phyloP scores from a whole-genome alignment of 2,329 filamentous ascomycete species.

The Nigrograna mackinnonii region DNA sequence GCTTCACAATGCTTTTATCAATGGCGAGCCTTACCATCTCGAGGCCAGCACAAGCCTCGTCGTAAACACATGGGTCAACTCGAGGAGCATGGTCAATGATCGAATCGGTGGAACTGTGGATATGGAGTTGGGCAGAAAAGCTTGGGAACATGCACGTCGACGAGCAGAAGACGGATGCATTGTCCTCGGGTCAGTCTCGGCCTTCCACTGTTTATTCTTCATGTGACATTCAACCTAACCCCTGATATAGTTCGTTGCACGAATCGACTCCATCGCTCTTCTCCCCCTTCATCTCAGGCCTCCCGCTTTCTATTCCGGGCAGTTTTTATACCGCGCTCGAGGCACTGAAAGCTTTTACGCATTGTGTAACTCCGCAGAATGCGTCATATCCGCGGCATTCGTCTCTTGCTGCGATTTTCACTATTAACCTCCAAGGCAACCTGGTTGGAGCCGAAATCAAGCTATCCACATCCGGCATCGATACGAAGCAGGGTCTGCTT shows the following conservation, averaged over 20 bases:
- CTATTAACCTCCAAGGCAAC: constrained; percentile 78
- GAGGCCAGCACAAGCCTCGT: constrained; percentile 90
- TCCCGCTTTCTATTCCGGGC: constrained; percentile 79
- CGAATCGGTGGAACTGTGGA: constrained; percentile 79
- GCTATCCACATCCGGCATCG: constrained; percentile 84
- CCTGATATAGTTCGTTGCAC: constrained; percentile 85
- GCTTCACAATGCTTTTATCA: constrained; percentile 85
- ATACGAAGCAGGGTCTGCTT: constrained; percentile 78
- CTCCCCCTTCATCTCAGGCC: constrained; percentile 75
- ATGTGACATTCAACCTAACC: too few species aligned
- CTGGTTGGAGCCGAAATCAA: constrained; percentile 76
- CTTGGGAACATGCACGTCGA: constrained; percentile 95
- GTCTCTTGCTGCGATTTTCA: constrained; percentile 79
- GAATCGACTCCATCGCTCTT: constrained; percentile 85
- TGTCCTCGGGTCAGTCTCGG: constrained; percentile 76
- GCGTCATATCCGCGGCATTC: constrained; percentile 81
- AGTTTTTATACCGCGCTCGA: constrained; percentile 78
- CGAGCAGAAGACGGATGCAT: constrained; percentile 96
- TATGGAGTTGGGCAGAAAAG: constrained; percentile 72
- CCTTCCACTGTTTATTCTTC: too few species aligned
- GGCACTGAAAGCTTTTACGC: constrained; percentile 82
- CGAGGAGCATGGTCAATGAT: constrained; percentile 71
- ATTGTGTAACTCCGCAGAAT: constrained; percentile 86
- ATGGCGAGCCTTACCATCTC: constrained; percentile 79
- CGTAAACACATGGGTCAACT: constrained; percentile 94